phyloP scores from a whole-genome alignment of 805 yeast genomes.

The Kluyveromyces nonfermentans region DNA sequence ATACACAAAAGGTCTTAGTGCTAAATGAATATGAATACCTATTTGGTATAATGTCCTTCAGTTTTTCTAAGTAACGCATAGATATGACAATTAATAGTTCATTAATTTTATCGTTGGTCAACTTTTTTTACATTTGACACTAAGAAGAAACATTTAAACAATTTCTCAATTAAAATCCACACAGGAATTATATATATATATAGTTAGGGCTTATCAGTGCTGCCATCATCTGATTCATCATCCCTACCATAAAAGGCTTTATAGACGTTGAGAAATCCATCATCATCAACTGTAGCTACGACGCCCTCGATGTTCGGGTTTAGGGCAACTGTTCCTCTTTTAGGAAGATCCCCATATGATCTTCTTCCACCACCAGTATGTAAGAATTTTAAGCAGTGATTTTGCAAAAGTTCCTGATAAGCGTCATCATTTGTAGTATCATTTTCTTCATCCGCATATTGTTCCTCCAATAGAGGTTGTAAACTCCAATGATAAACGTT shows the following conservation, averaged over 20 bases:
- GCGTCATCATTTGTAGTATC: constrained; percentile 39
- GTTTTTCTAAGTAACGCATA: too few relatives aligned
- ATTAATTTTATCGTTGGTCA: too few relatives aligned
- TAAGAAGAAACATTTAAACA: neutral
- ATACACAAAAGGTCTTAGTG: too few relatives aligned
- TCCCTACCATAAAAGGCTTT: constrained; percentile 21
- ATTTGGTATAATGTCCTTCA: too few relatives aligned
- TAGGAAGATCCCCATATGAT: constrained; percentile 11
- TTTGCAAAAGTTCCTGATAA: constrained; percentile 20
- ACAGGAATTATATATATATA: too few relatives aligned
- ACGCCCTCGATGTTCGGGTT: constrained; percentile 23
- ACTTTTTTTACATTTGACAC: neutral
- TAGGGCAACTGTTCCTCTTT: constrained; percentile 20
- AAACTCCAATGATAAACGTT: constrained; percentile 29
- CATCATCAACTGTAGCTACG: constrained; percentile 22
- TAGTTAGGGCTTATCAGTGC: constrained; percentile 8
- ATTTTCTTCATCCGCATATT: constrained; percentile 36
- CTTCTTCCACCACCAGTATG: constrained; percentile 28
- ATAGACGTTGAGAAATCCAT: constrained; percentile 22
- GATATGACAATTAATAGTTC: too few relatives aligned
- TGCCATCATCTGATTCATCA: constrained; percentile 10
- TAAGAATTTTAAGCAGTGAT: constrained; percentile 22
- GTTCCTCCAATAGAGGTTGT: constrained; percentile 34
- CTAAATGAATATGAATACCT: too few relatives aligned
- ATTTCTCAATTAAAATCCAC: neutral